Base-by-base conservation (phyloP, 2,329 filamentous ascomycete genomes). In the Aspergillus clavatus region DNA sequence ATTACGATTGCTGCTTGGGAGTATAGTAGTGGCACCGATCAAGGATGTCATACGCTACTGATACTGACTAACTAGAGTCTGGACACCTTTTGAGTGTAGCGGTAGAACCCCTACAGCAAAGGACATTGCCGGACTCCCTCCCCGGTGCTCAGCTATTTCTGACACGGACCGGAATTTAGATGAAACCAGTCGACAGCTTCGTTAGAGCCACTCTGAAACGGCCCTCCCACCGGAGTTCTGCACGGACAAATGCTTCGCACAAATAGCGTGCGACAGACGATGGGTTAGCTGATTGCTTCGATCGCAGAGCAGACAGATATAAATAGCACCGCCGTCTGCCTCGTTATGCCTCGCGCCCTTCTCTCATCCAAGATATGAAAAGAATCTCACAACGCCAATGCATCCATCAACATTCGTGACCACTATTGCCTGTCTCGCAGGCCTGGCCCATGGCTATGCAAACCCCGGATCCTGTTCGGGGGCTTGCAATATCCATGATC, bases 401-500 rank as follows among this genome's bases (percentile, higher is more conserved):
- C 7, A 1, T 33, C 5, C 14, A 7, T 33, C 29, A 33, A 8
- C 7, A 8, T 33, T 33, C 3, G 29, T 33, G 29, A 16, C 14
- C 18, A 7, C 18, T 14, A 16, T 16, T n/a, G 14, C 29, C 14
- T 33, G 14, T 7, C 45, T 50, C 10, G 48, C 42, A 8, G 50
- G 44, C 24, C 38, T 56, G 3, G 61, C 42, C 5, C 45, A 58
- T 36, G 61, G 54, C 44, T 66, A 65, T 50, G 59, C 56, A 7
- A 46, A 61, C 16, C 63, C 63, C 2, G 61, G 60, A 1, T 36
- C 53, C 11, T 66, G 63, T 42, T 61, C 61, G 1, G 64, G 63
- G 2, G 47, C 51, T 6, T 67, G 64, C 43, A 58, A 57, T 21
- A 55, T 65, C 5, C 75, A 78, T 48, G 76, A 79, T 47, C 76